These are phyloP conservation scores for Camelina hispida DNA, from an alignment of 345 rosid species.

Conservation along the genomic window DNA sequence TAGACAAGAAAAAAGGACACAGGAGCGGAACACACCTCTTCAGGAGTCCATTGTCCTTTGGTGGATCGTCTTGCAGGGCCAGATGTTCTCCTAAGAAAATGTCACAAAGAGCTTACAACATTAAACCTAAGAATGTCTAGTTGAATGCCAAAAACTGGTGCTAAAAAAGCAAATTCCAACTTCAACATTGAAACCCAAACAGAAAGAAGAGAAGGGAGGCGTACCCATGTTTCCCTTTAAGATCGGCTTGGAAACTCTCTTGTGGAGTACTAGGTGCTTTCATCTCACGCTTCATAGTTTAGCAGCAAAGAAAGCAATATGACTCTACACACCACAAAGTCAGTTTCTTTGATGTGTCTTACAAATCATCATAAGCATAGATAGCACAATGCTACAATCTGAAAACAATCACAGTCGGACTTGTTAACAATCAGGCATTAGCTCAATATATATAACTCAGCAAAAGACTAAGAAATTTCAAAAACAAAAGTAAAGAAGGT, in stretches of 20 bases:
- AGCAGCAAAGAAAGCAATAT: slow-evolving; percentile 43
- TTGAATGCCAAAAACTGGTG: slow-evolving; percentile 33
- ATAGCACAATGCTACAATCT: slow-evolving; percentile 30
- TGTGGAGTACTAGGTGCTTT: slow-evolving; percentile 55
- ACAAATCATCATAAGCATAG: slow-evolving; percentile 52
- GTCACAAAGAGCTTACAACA: slow-evolving; percentile 27
- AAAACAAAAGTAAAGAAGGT: background rate
- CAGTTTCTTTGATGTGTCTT: slow-evolving; percentile 46
- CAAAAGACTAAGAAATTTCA: slow-evolving; percentile 8
- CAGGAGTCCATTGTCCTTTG: slow-evolving; percentile 48
- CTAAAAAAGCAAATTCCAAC: slow-evolving; percentile 2
- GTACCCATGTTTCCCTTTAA: slow-evolving; percentile 79
- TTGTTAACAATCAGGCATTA: background rate
- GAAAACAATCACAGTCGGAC: slow-evolving; percentile 9
- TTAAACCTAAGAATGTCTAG: slow-evolving; percentile 31
- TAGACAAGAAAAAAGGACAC: background rate
- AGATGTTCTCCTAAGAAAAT: slow-evolving; percentile 45
- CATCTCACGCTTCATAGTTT: slow-evolving; percentile 76
- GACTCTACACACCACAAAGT: slow-evolving; percentile 56
- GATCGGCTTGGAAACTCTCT: slow-evolving; percentile 56
- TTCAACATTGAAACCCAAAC: background rate
- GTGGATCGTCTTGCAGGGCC: slow-evolving; percentile 51
- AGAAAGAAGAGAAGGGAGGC: slow-evolving; percentile 27
- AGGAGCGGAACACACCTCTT: slow-evolving; percentile 41
- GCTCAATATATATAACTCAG: background rate